Evolutionary conservation across 257 asterid genomes (phyloP), one percentile per base, ranked within the genome.

Genomic region (Buddleja alternifolia): DNA sequence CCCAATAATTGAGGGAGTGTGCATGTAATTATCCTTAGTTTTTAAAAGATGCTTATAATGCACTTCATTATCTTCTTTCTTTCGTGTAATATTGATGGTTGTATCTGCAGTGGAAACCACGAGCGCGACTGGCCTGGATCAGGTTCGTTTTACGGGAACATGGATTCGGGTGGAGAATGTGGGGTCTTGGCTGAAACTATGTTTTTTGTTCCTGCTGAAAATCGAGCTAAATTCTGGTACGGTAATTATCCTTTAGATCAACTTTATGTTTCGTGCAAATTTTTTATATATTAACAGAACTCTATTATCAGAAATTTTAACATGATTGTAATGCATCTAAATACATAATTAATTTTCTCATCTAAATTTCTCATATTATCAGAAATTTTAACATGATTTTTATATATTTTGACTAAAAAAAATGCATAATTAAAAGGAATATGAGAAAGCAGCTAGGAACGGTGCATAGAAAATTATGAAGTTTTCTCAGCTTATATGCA

Each of bases 51-150:
- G 34, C n/a, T n/a, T n/a, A 29, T 29, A 29, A 7, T 50, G 8
- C 17, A 37, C 57, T 24, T 6, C 36, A 12, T 39, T 25, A 6
- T 0, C 44, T 0, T 64, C n/a, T 20, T 29, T 39, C 44, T 15
- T 34, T 20, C 32, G 29, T 7, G 20, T 14, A 14, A 44, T 29
- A 19, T 24, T 54, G 64, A 23, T 73, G 59, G 55, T 60, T 60
- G 12, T 63, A 47, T 60, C 47, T 79, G 75, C 87, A 93, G 98
- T 46, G 98, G 98, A 71, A 93, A 93, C 81, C 98, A 93, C 50
- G 98, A 93, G 83, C 91, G 97, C 0, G 98, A 93, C 75, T 93
- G 98, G 98, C 98, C 98, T 54, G 92, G 74, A 5, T 40, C 93
- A 4, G 98, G 98, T 25, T 93, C 97, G 4, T 93, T 93, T 71